Conservation (phyloP, 441 rosid species). For the Cnidoscolus chayamansa region DNA sequence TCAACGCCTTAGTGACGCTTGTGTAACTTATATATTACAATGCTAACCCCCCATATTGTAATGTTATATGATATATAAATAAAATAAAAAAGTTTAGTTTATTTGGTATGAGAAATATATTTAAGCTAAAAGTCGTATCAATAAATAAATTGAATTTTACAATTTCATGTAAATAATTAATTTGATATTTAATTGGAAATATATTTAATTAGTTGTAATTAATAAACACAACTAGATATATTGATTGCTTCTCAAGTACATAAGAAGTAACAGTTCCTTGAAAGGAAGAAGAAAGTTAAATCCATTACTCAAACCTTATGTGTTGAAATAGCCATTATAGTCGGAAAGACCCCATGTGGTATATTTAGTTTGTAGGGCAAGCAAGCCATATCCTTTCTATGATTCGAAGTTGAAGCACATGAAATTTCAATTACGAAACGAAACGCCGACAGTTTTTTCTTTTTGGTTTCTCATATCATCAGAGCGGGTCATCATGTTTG, state of each 20-base stretch:
- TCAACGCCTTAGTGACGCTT: not conserved
- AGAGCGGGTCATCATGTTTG: no score
- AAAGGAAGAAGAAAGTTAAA: conserved; percentile 24
- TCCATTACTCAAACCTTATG: conserved; percentile 12
- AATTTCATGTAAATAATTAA: no score
- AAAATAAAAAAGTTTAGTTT: no score
- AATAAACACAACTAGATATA: not conserved
- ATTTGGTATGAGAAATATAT: no score
- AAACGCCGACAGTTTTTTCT: not conserved
- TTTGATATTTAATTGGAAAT: no score
- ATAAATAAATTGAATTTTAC: no score
- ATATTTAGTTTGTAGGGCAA: conserved; percentile 27
- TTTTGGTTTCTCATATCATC: no score
- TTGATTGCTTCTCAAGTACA: conserved; percentile 12
- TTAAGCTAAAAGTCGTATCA: no score
- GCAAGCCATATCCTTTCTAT: not conserved
- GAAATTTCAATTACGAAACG: not conserved
- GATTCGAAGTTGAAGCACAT: not conserved
- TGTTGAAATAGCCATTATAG: conserved; percentile 13
- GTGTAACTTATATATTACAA: no score
- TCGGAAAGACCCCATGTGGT: conserved; percentile 33
- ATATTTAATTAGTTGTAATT: no score
- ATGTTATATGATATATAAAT: no score
- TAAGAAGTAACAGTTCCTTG: conserved; percentile 32
- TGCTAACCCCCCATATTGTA: no score